phyloP scores from a whole-genome alignment of 2,329 filamentous ascomycete species.

The Eurotiales sp. region DNA sequence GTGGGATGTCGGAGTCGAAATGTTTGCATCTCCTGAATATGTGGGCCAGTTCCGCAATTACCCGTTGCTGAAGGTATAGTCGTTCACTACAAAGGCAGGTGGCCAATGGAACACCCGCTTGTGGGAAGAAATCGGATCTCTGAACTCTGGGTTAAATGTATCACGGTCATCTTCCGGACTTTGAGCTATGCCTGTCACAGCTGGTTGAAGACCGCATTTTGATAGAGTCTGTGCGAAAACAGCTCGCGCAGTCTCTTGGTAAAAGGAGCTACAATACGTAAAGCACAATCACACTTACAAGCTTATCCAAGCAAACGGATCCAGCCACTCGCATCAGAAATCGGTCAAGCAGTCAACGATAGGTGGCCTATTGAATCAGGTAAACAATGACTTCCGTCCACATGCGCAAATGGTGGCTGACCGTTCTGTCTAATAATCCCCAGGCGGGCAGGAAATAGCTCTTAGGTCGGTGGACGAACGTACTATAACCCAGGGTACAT shows the following conservation, averaged over 20 bases:
- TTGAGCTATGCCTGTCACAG: background rate
- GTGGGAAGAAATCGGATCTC: background rate
- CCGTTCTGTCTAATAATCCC: background rate
- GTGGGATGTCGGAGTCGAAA: background rate
- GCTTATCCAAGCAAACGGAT: background rate
- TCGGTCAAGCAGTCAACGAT: background rate
- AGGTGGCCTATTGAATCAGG: background rate
- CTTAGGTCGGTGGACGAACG: background rate
- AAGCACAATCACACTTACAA: background rate
- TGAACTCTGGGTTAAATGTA: background rate
- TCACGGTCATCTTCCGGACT: background rate
- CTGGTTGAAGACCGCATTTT: background rate
- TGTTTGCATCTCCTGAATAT: background rate
- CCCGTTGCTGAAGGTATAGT: background rate
- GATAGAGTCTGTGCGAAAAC: background rate
- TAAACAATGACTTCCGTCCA: background rate
- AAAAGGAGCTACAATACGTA: background rate
- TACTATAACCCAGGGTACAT: background rate
- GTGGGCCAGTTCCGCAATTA: background rate
- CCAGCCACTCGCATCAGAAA: background rate
- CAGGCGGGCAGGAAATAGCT: background rate
- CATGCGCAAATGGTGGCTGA: background rate
- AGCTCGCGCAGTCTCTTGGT: background rate
- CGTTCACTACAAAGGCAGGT: background rate
- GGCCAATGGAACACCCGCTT: background rate